phyloP scores from a whole-genome alignment of 129 eudicot genomes.

The Sambucus nigra region DNA sequence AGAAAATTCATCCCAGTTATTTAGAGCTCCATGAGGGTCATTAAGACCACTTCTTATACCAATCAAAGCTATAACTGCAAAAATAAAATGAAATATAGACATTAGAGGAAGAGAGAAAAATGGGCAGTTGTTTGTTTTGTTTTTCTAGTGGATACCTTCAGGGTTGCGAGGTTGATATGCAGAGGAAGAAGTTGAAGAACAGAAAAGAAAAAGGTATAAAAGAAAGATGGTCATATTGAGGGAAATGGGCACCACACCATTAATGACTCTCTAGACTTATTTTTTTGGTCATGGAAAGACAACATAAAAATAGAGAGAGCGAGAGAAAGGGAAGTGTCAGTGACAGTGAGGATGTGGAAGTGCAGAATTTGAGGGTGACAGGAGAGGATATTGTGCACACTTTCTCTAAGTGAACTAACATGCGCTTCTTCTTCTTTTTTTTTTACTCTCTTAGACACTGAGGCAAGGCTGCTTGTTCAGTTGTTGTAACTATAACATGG shows the following conservation, averaged over 20 bases:
- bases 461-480: no score
- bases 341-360: slow-evolving; percentile 30
- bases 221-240: no score
- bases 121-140: no score
- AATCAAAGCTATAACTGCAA: slow-evolving; percentile 57
- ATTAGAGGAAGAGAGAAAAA: no score
- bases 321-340: slow-evolving; percentile 48
- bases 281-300: no score
- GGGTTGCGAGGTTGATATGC: slow-evolving; percentile 71
- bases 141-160: slow-evolving; percentile 90
- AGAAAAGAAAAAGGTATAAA: slow-evolving; percentile 22
- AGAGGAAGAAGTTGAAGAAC: no score
- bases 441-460: no score
- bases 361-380: slow-evolving; percentile 37
- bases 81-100: slow-evolving; percentile 2
- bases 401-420: no score
- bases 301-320: not conserved
- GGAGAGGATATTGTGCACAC: slow-evolving; percentile 8
- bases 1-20: slow-evolving; percentile 89
- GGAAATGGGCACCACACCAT: no score
- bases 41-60: slow-evolving; percentile 34
- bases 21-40: slow-evolving; percentile 86
- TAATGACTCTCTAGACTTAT: slow-evolving; percentile 9
- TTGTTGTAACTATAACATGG: no score
- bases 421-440: no score